Evolutionary conservation across 768 basidiomycete species (phyloP).

Genomic region (Ramaria rubella): DNA sequence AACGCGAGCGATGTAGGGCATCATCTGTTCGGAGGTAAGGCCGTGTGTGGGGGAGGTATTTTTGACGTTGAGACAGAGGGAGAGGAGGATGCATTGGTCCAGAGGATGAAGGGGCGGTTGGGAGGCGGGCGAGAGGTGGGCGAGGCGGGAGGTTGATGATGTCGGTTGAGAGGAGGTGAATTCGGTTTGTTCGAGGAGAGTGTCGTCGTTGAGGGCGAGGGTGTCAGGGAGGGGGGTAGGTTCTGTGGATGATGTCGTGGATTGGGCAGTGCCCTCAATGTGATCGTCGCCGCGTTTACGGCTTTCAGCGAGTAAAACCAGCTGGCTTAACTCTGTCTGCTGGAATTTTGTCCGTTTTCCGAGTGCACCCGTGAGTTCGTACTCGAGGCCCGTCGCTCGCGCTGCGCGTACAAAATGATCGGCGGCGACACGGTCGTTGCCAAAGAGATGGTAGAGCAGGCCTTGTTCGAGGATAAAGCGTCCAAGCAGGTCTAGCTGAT

Average conservation of each 20-base stretch:
- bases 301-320: constrained; percentile 91
- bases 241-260: not conserved
- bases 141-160: constrained; percentile 38
- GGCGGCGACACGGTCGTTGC: constrained; percentile 71
- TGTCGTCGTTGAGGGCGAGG: constrained; percentile 88
- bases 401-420: constrained; percentile 75
- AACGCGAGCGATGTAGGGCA: constrained; percentile 85
- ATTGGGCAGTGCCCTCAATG: constrained; percentile 3
- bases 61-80: constrained; percentile 83
- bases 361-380: constrained; percentile 86
- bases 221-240: constrained; percentile 56
- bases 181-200: constrained; percentile 86
- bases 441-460: constrained; percentile 67
- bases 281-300: constrained; percentile 36
- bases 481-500: constrained; percentile 60
- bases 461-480: constrained; percentile 71
- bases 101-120: constrained; percentile 89
- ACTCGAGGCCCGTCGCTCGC: constrained; percentile 69
- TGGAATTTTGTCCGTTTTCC: constrained; percentile 96
- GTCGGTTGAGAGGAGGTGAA: constrained; percentile 65
- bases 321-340: constrained; percentile 73
- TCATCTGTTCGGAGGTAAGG: constrained; percentile 87
- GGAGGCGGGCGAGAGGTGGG: constrained; percentile 70
- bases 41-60: constrained; percentile 89
- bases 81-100: constrained; percentile 88